A percentile compares a stretch with the other conserved stretches of the same genome.
phyloP scores from a whole-genome alignment of 2,329 filamentous ascomycete species.

The Bipolaris sorokiniana region DNA sequence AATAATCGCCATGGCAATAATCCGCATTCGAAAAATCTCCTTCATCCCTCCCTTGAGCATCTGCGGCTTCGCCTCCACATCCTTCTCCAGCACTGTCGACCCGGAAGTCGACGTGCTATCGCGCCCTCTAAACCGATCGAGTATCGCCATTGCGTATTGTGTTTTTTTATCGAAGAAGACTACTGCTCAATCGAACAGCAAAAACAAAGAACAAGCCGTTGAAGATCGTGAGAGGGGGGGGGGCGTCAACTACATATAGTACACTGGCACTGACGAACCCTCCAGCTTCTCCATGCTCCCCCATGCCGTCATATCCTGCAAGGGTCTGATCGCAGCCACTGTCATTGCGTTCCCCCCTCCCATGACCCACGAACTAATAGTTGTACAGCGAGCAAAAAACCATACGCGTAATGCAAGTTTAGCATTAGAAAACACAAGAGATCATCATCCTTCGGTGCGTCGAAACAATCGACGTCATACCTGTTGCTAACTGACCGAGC shows the following conservation, averaged over 20 bases:
- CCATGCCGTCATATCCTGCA: conserved; percentile 14
- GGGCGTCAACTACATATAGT: conserved; percentile 6
- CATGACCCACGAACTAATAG: too few relatives aligned
- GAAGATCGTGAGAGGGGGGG: conserved; percentile 5
- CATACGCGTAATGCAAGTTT: too few relatives aligned
- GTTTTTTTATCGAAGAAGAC: background rate
- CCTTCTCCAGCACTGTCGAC: conserved; percentile 26
- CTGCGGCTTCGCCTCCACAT: conserved; percentile 39
- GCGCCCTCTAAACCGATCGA: conserved; percentile 25
- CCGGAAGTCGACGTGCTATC: conserved; percentile 27
- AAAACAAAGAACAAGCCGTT: background rate
- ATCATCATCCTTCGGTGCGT: too few relatives aligned
- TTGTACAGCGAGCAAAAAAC: too few relatives aligned
- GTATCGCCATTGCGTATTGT: conserved; percentile 27
- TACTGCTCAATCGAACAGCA: background rate
- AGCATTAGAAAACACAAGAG: too few relatives aligned
- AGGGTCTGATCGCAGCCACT: too few relatives aligned
- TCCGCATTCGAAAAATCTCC: conserved; percentile 42
- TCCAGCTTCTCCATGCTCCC: background rate
- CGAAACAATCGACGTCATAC: conserved; percentile 11
- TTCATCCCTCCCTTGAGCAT: conserved; percentile 29
- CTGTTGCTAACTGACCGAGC: background rate
- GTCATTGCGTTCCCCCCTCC: too few relatives aligned
- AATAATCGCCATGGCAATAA: conserved; percentile 42
- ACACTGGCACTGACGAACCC: too few relatives aligned